Base-by-base conservation (phyloP, 2,329 filamentous ascomycete genomes). In the Aureobasidium sp. region DNA sequence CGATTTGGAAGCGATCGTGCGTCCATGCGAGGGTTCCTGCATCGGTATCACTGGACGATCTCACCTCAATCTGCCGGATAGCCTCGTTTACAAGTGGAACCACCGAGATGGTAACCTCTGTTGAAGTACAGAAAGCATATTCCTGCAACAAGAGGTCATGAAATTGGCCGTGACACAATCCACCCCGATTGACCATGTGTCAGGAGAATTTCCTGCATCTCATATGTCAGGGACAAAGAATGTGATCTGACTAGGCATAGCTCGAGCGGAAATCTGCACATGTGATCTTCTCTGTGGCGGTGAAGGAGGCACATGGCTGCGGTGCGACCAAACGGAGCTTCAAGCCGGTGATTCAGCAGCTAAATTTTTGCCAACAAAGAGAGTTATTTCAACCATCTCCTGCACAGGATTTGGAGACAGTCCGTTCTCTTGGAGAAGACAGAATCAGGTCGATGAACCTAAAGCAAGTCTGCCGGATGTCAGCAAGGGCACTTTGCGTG, bases 301-400 rank as follows among this genome's bases (percentile, higher is more conserved):
- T 51, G 48, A 51, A n/a, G 29, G 19, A 51, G 41, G 37, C 48
- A 51, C 24, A 41, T 32, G 37, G 37, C 48, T 51, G 48, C 41
- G 14, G 48, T 41, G 48, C 37, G 29, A 51, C 48, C 45, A 39
- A 49, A 30, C 21, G 17, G 35, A 30, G 16, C 34, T 39, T n/a
- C 11, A 49, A 29, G 45, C 22, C 45, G 25, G 24, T 47, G 29
- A 24, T 37, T 8, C 16, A 48, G 11, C 10, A 10, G 14, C 17
- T 19, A 21, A 6, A 5, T 24, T 10, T 32, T n/a, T 24, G 19
- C n/a, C n/a, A 8, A 45, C 41, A 45, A 24, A 34, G 19, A 24
- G 19, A 34, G 6, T 19, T 24, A 16, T 16, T 16, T 19, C 17
- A 12, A 34, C 14, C 29, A 16, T 29, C 17, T 34, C 41, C 2